These are phyloP conservation scores for Acanthamoeba lenticulata DNA, from an alignment of 208 protist genomes.

Conservation along the genomic window DNA sequence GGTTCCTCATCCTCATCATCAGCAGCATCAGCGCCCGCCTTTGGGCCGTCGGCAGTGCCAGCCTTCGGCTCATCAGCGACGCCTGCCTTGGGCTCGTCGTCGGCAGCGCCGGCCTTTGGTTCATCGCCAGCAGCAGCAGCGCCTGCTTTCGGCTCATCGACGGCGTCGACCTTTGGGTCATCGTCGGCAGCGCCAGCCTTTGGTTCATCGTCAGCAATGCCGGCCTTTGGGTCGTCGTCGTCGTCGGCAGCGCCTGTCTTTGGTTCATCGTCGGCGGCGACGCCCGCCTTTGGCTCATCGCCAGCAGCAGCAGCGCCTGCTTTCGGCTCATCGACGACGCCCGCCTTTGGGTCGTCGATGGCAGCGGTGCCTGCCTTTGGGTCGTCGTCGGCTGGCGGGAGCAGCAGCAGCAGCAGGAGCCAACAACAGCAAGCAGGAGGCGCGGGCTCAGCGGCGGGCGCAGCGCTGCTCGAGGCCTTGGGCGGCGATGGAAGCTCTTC, in stretches of 20 bases:
- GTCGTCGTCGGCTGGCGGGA: not conserved
- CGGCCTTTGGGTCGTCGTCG: not conserved
- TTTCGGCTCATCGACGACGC: not conserved
- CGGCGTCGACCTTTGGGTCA: not conserved
- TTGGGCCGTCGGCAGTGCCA: not conserved
- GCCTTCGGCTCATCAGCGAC: not conserved
- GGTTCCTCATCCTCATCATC: not conserved
- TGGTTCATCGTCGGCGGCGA: not conserved
- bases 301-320: not conserved
- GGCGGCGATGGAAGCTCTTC: not conserved
- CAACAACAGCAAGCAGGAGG: not conserved
- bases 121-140: not conserved
- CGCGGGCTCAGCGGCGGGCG: not conserved
- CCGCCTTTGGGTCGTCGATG: not conserved
- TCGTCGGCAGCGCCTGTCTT: not conserved
- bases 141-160: not conserved
- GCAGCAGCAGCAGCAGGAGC: not conserved
- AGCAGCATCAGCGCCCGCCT: not conserved
- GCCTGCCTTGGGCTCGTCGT: not conserved
- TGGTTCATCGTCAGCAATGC: not conserved
- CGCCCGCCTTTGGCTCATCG: not conserved
- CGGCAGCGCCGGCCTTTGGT: not conserved
- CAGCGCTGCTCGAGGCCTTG: not conserved
- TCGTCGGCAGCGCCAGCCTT: not conserved
- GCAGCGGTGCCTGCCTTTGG: not conserved